Evolutionary conservation across 1,284 basidiomycete species (phyloP), one percentile per base, ranked within the genome.

Genomic region (Somion occarium): DNA sequence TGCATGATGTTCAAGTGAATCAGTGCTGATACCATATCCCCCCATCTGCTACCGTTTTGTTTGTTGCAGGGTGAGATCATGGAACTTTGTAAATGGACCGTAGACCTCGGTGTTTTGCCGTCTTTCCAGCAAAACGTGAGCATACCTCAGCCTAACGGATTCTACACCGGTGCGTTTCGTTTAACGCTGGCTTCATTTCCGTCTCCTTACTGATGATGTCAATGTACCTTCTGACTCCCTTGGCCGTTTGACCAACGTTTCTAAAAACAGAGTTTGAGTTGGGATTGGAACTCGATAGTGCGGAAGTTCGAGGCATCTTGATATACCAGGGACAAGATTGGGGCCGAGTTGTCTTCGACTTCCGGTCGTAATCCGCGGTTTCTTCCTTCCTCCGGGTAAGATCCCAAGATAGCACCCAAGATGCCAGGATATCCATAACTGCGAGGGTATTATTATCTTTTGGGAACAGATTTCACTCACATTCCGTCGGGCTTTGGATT

Each of bases 251-350:
- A n/a, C n/a, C n/a, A n/a, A n/a, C n/a, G n/a, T n/a, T n/a, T n/a
- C n/a, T n/a, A n/a, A n/a, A n/a, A n/a, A n/a, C n/a, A n/a, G 88
- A 91, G 61, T 91, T 91, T 58, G 86, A 89, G 63, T 76, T 91
- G 3, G 89, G 85, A 3, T 68, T 91, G 52, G 88, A 88, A 66
- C 68, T 91, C 56, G 88, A 91, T 64, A 88, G 86, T 57, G 84
- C 82, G 50, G 88, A 91, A 69, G 87, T 91, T 57, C 81, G 88
- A 51, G 88, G 88, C 20, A 82, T 90, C 52, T 65, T 91, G 55
- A 66, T 90, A 41, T 82, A 82, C 60, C 79, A 85, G 47, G 80
- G 80, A 15, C 76, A 83, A 57, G 88, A 90, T 65, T 89, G 85
- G 83, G 88, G 88, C 59, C 76, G 79, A 65, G 82, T 71, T 41